Conservation (phyloP, 441 rosid species). For the Biscutella laevigata region DNA sequence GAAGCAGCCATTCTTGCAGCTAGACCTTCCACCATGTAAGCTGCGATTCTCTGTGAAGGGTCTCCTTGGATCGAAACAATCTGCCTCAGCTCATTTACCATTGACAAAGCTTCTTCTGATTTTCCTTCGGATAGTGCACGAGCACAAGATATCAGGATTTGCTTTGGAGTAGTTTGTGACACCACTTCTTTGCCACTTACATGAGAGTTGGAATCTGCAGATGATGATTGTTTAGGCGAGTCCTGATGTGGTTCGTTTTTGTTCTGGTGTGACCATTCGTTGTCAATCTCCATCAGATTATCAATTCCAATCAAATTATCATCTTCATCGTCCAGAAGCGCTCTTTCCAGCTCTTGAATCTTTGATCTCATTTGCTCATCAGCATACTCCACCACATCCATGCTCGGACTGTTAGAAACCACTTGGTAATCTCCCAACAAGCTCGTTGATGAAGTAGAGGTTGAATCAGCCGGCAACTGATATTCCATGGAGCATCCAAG, state of each 20-base stretch:
- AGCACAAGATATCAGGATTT: slow-evolving; percentile 74
- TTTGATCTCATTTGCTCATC: slow-evolving; percentile 57
- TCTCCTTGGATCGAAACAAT: slow-evolving; percentile 90
- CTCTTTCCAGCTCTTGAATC: slow-evolving; percentile 86
- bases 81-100: slow-evolving; percentile 67
- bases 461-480: slow-evolving; percentile 32
- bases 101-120: slow-evolving; percentile 46
- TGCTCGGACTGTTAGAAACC: slow-evolving; percentile 40
- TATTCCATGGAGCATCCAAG: slow-evolving; percentile 37
- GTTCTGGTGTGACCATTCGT: slow-evolving; percentile 56
- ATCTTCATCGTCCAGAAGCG: slow-evolving; percentile 62
- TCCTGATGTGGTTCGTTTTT: slow-evolving; percentile 41
- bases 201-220: slow-evolving; percentile 68
- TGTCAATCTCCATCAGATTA: slow-evolving; percentile 70
- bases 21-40: slow-evolving; percentile 97
- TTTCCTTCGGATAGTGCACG: slow-evolving; percentile 58
- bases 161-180: slow-evolving; percentile 53
- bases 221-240: slow-evolving; percentile 79
- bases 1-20: slow-evolving; percentile 93
- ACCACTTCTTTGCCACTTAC: slow-evolving; percentile 45
- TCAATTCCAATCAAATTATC: slow-evolving; percentile 38
- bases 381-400: slow-evolving; percentile 46
- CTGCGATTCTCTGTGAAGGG: slow-evolving; percentile 86
- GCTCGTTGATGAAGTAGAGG: slow-evolving; percentile 24
- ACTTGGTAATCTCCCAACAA: slow-evolving; percentile 28